Evolutionary conservation across 1,139 yeast species (phyloP).

Genomic region (Taphrina wiesneri): DNA sequence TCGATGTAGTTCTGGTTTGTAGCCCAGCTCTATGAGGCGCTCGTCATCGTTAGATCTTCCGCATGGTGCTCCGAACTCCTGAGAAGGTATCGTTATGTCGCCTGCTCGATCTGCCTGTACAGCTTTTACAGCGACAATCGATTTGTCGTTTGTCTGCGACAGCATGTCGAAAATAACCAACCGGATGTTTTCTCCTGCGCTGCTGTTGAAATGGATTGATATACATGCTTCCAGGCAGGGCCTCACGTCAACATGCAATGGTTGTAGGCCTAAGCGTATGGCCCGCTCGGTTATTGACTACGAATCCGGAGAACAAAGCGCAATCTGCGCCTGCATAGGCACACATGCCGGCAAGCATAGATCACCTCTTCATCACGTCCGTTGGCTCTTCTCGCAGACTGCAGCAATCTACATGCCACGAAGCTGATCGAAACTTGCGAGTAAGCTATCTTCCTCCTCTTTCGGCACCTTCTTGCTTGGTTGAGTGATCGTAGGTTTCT

Average conservation of each 20-base stretch:
- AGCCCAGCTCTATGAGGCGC: conserved; percentile 46
- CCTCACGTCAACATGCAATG: too few species aligned
- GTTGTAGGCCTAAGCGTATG: too few species aligned
- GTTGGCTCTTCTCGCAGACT: not conserved
- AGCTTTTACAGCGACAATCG: too few species aligned
- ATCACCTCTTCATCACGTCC: not conserved
- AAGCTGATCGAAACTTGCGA: conserved; percentile 29
- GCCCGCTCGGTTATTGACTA: too few species aligned
- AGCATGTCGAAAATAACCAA: too few species aligned
- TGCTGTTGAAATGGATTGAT: too few species aligned
- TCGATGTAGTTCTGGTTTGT: conserved; percentile 48
- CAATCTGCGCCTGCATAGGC: not conserved
- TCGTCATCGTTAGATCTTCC: conserved; percentile 37
- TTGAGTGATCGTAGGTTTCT: not conserved
- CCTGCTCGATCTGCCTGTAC: not conserved
- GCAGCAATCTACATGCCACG: conserved; percentile 17
- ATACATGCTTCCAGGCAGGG: too few species aligned
- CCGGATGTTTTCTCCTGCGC: too few species aligned
- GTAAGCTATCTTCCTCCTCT: conserved; percentile 17
- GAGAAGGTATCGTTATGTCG: not conserved
- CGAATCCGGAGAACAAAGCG: not conserved
- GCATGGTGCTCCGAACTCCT: not conserved
- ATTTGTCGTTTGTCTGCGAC: too few species aligned
- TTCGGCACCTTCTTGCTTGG: not conserved
- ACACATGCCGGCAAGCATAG: not conserved